These are phyloP conservation scores for Penicillium roqueforti DNA, from an alignment of 495 filamentous ascomycete genomes.

Conservation along the genomic window DNA sequence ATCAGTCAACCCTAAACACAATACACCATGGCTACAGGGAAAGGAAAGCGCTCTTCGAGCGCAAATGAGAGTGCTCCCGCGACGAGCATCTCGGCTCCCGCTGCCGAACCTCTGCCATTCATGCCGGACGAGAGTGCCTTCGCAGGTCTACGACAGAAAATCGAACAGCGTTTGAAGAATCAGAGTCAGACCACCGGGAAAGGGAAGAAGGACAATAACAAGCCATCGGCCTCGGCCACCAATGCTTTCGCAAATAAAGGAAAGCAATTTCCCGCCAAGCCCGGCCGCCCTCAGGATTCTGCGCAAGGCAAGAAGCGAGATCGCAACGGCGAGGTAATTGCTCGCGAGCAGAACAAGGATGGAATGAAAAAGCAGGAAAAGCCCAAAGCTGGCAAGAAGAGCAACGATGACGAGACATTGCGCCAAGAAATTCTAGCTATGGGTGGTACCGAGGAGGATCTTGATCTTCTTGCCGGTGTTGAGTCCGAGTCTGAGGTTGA, in stretches of 20 bases:
- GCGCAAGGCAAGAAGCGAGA: slow-evolving; percentile 46
- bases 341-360: slow-evolving; percentile 30
- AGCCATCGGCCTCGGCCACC: slow-evolving; percentile 15
- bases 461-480: slow-evolving; percentile 58
- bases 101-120: slow-evolving; percentile 22
- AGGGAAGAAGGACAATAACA: slow-evolving; percentile 45
- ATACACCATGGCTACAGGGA: slow-evolving; percentile 37
- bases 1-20: slow-evolving; percentile 15
- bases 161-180: slow-evolving; percentile 52
- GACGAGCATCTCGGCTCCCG: slow-evolving; percentile 14
- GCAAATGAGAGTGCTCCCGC: slow-evolving; percentile 23
- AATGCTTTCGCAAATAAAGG: slow-evolving; percentile 23
- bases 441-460: slow-evolving; percentile 72
- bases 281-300: slow-evolving; percentile 26
- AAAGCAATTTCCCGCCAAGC: slow-evolving; percentile 28
- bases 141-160: slow-evolving; percentile 58
- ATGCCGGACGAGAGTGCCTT: slow-evolving; percentile 57
- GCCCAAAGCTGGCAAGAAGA: slow-evolving; percentile 15
- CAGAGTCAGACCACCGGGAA: slow-evolving; percentile 43
- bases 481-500: slow-evolving; percentile 61
- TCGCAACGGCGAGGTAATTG: slow-evolving; percentile 49
- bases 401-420: slow-evolving; percentile 38
- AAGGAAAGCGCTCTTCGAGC: slow-evolving; percentile 40
- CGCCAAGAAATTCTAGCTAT: slow-evolving; percentile 71
- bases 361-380: slow-evolving; percentile 26